Evolutionary conservation across 1,139 yeast species (phyloP).

Genomic region (Magnusiomyces suaveolens): DNA sequence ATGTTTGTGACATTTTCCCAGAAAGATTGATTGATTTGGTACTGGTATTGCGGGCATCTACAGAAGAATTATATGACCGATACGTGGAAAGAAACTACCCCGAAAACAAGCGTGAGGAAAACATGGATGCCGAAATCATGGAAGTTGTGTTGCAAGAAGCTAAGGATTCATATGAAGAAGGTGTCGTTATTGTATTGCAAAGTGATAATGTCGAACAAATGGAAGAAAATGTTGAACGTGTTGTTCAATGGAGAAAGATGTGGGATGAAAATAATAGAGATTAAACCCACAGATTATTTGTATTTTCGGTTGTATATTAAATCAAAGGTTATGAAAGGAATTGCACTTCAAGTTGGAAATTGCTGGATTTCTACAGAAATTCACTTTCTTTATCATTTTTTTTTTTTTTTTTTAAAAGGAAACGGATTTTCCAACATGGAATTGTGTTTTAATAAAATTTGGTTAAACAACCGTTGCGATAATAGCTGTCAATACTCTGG

Average conservation of each 20-base stretch:
- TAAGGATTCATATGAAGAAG: conserved; percentile 63
- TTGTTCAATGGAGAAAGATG: conserved; percentile 59
- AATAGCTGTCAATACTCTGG: no score
- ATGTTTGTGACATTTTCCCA: conserved; percentile 90
- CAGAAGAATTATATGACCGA: conserved; percentile 62
- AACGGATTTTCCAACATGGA: no score
- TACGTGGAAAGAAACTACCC: conserved; percentile 59
- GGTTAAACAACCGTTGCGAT: no score
- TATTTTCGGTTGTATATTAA: no score
- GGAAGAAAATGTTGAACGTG: conserved; percentile 70
- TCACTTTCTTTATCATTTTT: no score
- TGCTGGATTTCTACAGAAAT: no score
- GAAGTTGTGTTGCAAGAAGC: conserved; percentile 86
- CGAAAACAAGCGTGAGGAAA: conserved; percentile 76
- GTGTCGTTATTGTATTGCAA: conserved; percentile 68
- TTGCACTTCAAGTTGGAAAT: no score
- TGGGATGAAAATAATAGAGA: conserved; percentile 40
- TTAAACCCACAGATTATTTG: no score
- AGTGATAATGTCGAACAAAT: conserved; percentile 68
- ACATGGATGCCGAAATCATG: conserved; percentile 95
- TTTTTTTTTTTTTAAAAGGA: no score
- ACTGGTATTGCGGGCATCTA: conserved; percentile 75
- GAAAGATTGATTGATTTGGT: conserved; percentile 87
- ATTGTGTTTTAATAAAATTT: no score
- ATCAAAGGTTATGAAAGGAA: no score